Evolutionary conservation across 108 stramenopile species (phyloP).

Genomic region (Skeletonema grethae): DNA sequence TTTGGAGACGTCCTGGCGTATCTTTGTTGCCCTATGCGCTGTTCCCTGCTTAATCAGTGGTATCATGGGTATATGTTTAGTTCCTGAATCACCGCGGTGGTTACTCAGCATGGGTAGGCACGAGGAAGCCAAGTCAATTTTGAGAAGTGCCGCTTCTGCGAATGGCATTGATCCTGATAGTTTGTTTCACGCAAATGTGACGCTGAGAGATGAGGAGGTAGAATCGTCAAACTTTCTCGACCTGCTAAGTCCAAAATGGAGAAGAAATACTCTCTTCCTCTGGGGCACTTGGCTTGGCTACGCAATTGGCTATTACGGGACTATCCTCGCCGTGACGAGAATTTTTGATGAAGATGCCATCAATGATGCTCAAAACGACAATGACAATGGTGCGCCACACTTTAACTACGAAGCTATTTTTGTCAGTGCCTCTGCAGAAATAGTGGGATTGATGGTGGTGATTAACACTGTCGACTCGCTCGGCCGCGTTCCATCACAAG

Average conservation of each 20-base stretch:
- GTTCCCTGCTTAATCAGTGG: slow-evolving; percentile 67
- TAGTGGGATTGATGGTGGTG: slow-evolving; percentile 63
- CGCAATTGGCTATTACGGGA: slow-evolving; percentile 73
- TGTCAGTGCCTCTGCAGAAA: slow-evolving; percentile 68
- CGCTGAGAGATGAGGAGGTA: slow-evolving; percentile 37
- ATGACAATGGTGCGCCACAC: slow-evolving; percentile 24
- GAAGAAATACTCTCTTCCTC: slow-evolving; percentile 45
- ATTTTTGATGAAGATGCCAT: slow-evolving; percentile 49
- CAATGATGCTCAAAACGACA: slow-evolving; percentile 12
- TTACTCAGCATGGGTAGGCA: slow-evolving; percentile 53
- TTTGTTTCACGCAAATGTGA: slow-evolving; percentile 41
- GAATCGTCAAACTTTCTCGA: slow-evolving; percentile 41
- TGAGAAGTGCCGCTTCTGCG: slow-evolving; percentile 52
- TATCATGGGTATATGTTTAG: slow-evolving; percentile 58
- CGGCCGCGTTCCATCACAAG: slow-evolving; percentile 70
- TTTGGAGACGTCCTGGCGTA: slow-evolving; percentile 59
- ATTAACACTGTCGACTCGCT: slow-evolving; percentile 62
- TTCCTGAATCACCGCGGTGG: slow-evolving; percentile 86
- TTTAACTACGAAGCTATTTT: slow-evolving; percentile 77
- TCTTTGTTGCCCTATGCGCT: slow-evolving; percentile 65
- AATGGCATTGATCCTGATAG: slow-evolving; percentile 55
- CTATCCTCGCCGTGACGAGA: slow-evolving; percentile 51
- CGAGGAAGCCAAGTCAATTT: slow-evolving; percentile 57
- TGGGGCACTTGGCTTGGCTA: slow-evolving; percentile 66
- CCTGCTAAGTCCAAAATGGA: slow-evolving; percentile 55